These are phyloP conservation scores for Macadamia tetraphylla DNA, from an alignment of 164 flowering plant genomes.

Conservation along the genomic window DNA sequence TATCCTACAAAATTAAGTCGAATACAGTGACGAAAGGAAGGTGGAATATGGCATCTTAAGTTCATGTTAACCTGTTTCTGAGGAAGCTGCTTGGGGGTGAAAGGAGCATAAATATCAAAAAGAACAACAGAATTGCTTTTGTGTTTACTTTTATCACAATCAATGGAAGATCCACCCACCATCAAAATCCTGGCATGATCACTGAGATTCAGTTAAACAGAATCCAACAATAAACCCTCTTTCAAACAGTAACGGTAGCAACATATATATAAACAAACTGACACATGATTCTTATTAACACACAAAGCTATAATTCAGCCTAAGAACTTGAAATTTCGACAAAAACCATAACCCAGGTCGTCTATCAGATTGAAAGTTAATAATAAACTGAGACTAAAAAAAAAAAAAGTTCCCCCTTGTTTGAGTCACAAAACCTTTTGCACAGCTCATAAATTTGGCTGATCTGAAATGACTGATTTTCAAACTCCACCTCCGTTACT, in stretches of 20 bases:
- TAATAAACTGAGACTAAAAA: too few species aligned
- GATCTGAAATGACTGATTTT: background rate
- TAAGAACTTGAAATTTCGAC: background rate
- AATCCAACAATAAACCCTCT: background rate
- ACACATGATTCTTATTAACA: too few species aligned
- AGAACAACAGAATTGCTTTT: conserved; percentile 1
- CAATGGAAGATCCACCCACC: conserved; percentile 13
- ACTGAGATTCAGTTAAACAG: conserved; percentile 2
- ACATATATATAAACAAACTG: background rate
- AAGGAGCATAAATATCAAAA: conserved; percentile 10
- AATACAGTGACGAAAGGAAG: background rate
- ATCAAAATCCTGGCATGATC: conserved; percentile 25
- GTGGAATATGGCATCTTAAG: background rate
- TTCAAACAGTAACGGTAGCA: background rate
- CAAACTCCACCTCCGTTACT: background rate
- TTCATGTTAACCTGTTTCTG: conserved; percentile 32
- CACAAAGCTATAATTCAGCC: background rate
- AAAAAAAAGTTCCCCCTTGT: too few species aligned
- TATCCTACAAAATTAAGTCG: background rate
- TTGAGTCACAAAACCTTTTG: too few species aligned
- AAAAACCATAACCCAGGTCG: background rate
- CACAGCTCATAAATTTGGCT: too few species aligned
- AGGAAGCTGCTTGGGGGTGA: conserved; percentile 4
- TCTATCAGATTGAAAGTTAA: background rate
- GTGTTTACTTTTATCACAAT: conserved; percentile 17